Evolutionary conservation across 2,329 filamentous ascomycete genomes (phyloP), one percentile per base, ranked within the genome.

Genomic region (Lachnellula willkommii): DNA sequence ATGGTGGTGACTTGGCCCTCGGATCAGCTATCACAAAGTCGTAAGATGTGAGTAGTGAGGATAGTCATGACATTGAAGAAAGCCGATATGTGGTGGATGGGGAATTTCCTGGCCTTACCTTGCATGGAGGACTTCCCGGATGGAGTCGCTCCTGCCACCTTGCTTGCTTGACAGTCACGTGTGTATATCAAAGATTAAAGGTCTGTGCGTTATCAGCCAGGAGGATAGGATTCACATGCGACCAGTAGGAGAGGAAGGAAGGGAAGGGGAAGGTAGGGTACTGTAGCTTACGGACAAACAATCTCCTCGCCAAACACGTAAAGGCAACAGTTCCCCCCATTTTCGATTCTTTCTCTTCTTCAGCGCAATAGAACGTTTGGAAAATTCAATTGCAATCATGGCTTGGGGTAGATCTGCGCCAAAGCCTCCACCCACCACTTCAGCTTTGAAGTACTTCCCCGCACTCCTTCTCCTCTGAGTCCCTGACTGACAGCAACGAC

Each of bases 361-460:
- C n/a, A 24, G 11, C 42, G 12, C 20, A 24, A 5, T 45, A 20
- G 42, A 14, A 6, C 7, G 22, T 22, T 26, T 12, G 12, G 4
- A 45, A 20, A 12, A 8, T 12, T 20, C 42, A 24, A 52, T 51
- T 37, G 56, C 55, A 61, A 68, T 60, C 62, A 72, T 72, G 70
- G 64, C 67, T 54, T 72, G 69, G 69, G 69, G 70, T 61, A 53
- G 53, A 26, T 61, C 63, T 51, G 50, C 56, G 42, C 60, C 56
- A 15, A 66, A 63, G 51, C 63, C 65, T 42, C 66, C 69, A 55
- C 65, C 68, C 35, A 63, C 61, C 45, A 32, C 28, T 52, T 70
- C 68, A 56, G 66, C 68, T 42, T 57, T 71, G 42, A 66, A 65
- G 69, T 71, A 65, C 42, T 55, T 59, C 45, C 54, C 32, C 22